Percentiles rank a stretch among this genome's conserved stretches.
phyloP scores from a whole-genome alignment of 148 eudicot genomes.

The Spergularia bocconei region DNA sequence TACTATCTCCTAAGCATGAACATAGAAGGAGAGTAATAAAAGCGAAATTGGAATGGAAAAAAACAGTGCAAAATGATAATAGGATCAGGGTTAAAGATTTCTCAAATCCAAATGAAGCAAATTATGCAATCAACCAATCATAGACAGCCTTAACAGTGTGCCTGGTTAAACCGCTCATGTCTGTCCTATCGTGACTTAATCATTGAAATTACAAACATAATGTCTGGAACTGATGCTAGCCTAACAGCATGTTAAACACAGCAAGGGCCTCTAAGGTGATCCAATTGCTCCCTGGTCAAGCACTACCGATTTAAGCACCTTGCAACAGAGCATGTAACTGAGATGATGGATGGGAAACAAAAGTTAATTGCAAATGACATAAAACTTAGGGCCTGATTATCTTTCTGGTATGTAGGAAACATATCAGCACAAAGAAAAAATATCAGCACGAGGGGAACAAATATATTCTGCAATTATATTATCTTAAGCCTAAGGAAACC shows the following conservation, averaged over 20 bases:
- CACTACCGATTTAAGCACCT: background rate
- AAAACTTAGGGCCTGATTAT: conserved; percentile 21
- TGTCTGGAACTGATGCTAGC: conserved; percentile 9
- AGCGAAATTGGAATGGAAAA: conserved; percentile 5
- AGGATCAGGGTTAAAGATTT: conserved; percentile 20
- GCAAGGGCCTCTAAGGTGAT: conserved; percentile 5
- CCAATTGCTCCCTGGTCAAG: conserved; percentile 4
- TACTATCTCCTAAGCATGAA: background rate
- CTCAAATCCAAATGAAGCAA: conserved; percentile 13
- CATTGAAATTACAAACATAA: conserved; percentile 4
- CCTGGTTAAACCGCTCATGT: conserved; percentile 6
- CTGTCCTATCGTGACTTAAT: conserved; percentile 4
- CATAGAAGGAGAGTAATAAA: background rate
- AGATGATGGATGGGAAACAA: conserved; percentile 17
- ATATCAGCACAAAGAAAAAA: conserved; percentile 4
- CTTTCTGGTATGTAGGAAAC: conserved; percentile 15
- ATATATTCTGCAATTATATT: background rate
- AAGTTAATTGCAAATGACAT: conserved; percentile 18
- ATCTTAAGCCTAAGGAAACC: background rate
- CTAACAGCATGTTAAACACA: conserved; percentile 7
- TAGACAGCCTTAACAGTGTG: background rate
- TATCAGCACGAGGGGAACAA: conserved; percentile 22
- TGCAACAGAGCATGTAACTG: conserved; percentile 6
- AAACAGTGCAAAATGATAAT: conserved; percentile 6
- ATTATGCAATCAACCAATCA: background rate